Base-by-base conservation (phyloP, 78 protist species). In the Mastigamoeba balamuthi region DNA sequence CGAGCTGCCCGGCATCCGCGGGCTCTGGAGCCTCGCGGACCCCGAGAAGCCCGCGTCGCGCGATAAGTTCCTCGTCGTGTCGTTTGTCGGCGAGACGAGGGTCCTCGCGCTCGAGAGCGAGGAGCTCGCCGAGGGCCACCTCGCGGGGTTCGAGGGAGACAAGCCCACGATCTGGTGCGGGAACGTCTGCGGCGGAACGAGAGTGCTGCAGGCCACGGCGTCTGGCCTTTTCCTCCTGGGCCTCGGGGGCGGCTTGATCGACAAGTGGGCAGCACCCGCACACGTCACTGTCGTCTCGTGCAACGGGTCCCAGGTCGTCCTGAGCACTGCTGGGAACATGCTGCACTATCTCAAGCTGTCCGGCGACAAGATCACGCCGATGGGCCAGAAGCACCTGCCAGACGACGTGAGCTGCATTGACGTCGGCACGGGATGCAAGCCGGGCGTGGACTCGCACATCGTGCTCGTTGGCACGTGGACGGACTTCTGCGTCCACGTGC, bases 401-500 rank as follows among this genome's bases (percentile, higher is more conserved):
- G 72, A 81, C 39, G 95, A 91, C 72, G 74, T 91, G 5, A 70
- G 92, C 4, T 91, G 95, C 84, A 6, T 91, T 3, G 77, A 88
- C 72, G 66, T 88, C 23, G 40, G 67, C 25, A n/a, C n/a, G n/a
- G n/a, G n/a, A n/a, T 66, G 75, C 4, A 66, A 77, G 2, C 81
- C 38, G n/a, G 88, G n/a, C 3, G 3, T 8, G 4, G 41, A 27
- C 17, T 37, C 78, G 4, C 39, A 64, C 33, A 0, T 84, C 27
- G 65, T 74, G 30, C 82, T 84, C 17, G 92, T 74, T 40, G 97
- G 97, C 2, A 6, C 81, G 39, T 93, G 97, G 97, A 74, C 76
- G 10, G 93, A 78, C 39, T 75, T 87, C 27, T 41, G 76, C 10
- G 66, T 92, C 1, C 40, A 84, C 3, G 25, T 92, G 23, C 70